phyloP scores from a whole-genome alignment of 805 yeast genomes.

The Peterozyma xylosa region DNA sequence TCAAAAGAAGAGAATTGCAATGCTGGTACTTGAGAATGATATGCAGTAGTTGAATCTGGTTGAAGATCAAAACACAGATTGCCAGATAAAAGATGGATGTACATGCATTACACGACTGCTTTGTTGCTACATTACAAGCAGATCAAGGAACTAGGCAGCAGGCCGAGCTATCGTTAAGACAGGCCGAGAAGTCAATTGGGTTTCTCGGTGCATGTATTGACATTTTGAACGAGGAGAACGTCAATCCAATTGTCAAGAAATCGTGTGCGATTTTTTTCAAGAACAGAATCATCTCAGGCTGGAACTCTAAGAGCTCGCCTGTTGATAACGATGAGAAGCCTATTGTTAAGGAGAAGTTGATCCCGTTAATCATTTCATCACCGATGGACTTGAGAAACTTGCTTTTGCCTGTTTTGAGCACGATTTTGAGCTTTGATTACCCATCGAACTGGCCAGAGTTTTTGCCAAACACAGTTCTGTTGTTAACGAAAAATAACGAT shows the following conservation, averaged over 20 bases:
- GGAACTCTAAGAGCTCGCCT: conserved; percentile 35
- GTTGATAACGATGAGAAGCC: conserved; percentile 58
- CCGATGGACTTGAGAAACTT: conserved; percentile 38
- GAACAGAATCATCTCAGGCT: conserved; percentile 59
- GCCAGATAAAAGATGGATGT: conserved; percentile 50
- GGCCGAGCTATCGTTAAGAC: conserved; percentile 63
- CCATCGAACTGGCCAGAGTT: conserved; percentile 47
- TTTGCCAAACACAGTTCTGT: conserved; percentile 36
- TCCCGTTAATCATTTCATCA: conserved; percentile 49
- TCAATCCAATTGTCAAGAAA: conserved; percentile 48
- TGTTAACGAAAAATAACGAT: conserved; percentile 38
- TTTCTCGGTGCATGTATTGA: conserved; percentile 80
- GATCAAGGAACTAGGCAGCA: conserved; percentile 51
- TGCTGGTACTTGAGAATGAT: too few species aligned
- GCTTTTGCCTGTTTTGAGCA: conserved; percentile 42
- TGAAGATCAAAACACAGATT: too few species aligned
- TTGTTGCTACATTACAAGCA: conserved; percentile 70
- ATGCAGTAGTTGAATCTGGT: too few species aligned
- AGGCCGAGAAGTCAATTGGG: conserved; percentile 54
- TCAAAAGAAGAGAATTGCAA: too few species aligned
- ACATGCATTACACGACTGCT: conserved; percentile 60
- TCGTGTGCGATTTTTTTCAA: conserved; percentile 88
- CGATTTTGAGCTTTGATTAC: conserved; percentile 36
- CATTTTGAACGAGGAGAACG: conserved; percentile 49
- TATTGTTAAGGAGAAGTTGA: conserved; percentile 57